These are phyloP conservation scores for Boeremia lycopersici DNA, from an alignment of 2,329 filamentous ascomycete species.

Conservation along the genomic window DNA sequence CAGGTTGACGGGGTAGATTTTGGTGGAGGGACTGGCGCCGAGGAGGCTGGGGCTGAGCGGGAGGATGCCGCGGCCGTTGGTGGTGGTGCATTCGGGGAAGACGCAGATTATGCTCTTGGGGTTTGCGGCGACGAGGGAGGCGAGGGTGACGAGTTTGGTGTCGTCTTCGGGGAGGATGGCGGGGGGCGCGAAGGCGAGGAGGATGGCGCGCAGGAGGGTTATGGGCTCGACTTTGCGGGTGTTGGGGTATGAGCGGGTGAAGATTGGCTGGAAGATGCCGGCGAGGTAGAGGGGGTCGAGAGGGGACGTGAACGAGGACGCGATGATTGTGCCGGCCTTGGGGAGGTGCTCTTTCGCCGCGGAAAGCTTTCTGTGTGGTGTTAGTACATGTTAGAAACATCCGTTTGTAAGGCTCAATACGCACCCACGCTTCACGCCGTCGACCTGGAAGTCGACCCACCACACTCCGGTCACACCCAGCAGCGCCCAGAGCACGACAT, in stretches of 20 bases:
- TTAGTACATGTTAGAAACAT: constrained; percentile 2
- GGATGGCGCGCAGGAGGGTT: constrained; percentile 75
- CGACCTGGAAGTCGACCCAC: constrained; percentile 98
- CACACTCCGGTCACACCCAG: constrained; percentile 90
- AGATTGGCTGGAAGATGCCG: constrained; percentile 94
- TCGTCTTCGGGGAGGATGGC: constrained; percentile 41
- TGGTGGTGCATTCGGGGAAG: constrained; percentile 93
- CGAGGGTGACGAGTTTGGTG: constrained; percentile 45
- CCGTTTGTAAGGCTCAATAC: constrained; percentile 23
- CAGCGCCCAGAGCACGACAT: constrained; percentile 85
- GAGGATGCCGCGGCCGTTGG: constrained; percentile 88
- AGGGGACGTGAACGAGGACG: constrained; percentile 88
- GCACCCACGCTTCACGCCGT: constrained; percentile 90
- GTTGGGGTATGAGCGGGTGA: constrained; percentile 81
- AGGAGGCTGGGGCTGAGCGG: constrained; percentile 81
- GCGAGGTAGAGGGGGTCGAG: constrained; percentile 93
- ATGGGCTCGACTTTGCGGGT: constrained; percentile 76
- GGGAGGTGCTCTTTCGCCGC: constrained; percentile 67
- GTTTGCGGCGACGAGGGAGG: constrained; percentile 66
- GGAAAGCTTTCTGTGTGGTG: constrained; percentile 21
- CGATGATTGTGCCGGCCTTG: constrained; percentile 79
- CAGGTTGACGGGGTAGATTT: constrained; percentile 89
- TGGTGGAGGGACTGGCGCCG: constrained; percentile 67
- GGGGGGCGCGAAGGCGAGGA: constrained; percentile 71
- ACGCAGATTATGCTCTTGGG: constrained; percentile 80